Base-by-base conservation (phyloP, 2,329 filamentous ascomycete species). In the Herpomyces periplanetae region DNA sequence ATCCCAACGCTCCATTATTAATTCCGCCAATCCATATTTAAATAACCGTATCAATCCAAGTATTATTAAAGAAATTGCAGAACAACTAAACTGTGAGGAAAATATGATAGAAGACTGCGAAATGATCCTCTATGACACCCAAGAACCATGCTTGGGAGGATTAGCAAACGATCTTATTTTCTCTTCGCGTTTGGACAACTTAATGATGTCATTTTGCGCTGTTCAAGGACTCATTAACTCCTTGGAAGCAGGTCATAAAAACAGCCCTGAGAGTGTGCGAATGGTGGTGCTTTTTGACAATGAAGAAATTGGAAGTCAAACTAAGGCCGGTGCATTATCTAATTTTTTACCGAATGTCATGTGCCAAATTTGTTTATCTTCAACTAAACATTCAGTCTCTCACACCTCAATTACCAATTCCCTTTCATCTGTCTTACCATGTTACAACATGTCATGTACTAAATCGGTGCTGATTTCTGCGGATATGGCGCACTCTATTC, bases 221-320 rank as follows among this genome's bases (percentile, higher is more conserved):
- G 57, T 80, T 21, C 51, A 63, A 39, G 71, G 68, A 21, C 47
- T 96, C 22, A 69, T 91, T 30, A 51, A 61, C 26, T 88, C 75
- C 0, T 44, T 84, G 11, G 41, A 46, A 3, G 50, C 61, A 4
- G 50, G 91, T 11, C 55, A 69, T 16, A 41, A 61, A 10, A 75
- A 88, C 32, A 45, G 53, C 3, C n/a, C n/a, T n/a, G n/a, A n/a
- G n/a, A 61, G 55, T 8, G 88, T 91, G 32, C 68, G 80, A 17
- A 47, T 96, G n/a, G 62, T 84, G 28, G 63, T 71, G 13, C 66
- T 75, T 39, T 96, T 96, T 37, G 80, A 96, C 36, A 73, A 96
- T 41, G 80, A 96, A 40, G 80, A 96, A 36, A 80, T 96, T 32
- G 80, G 80, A 20, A 85, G 68, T 25, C 59, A 54, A 22, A 85